These are phyloP conservation scores for Microsporum canis DNA, from an alignment of 2,329 filamentous ascomycete genomes.

Conservation along the genomic window DNA sequence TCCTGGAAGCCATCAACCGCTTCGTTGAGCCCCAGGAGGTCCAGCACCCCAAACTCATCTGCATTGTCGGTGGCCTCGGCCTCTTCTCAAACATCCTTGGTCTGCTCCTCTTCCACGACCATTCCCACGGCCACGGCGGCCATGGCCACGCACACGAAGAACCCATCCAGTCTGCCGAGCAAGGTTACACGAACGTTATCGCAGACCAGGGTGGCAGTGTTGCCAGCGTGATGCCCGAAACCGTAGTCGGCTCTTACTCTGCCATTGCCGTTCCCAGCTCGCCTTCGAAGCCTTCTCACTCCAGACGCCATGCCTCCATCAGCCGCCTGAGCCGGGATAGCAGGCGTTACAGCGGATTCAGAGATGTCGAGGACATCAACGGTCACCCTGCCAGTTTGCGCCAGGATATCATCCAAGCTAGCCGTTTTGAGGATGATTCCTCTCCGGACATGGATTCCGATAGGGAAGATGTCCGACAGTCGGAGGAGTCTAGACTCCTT, in stretches of 20 bases:
- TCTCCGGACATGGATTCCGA: slow-evolving; percentile 39
- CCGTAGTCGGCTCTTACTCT: slow-evolving; percentile 42
- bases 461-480: slow-evolving; percentile 38
- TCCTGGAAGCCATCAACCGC: slow-evolving; percentile 85
- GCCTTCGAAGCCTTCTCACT: neutral
- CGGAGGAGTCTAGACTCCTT: slow-evolving; percentile 32
- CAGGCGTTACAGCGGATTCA: slow-evolving; percentile 35
- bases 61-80: slow-evolving; percentile 78
- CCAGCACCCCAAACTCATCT: slow-evolving; percentile 69
- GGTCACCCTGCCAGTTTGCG: slow-evolving; percentile 85
- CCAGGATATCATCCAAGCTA: slow-evolving; percentile 84
- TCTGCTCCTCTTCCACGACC: slow-evolving; percentile 83
- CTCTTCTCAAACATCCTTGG: slow-evolving; percentile 81
- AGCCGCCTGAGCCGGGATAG: slow-evolving; percentile 8
- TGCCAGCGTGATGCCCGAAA: slow-evolving; percentile 53
- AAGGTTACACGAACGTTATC: slow-evolving; percentile 29
- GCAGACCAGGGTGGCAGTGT: slow-evolving; percentile 50
- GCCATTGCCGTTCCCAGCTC: neutral
- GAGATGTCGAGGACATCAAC: slow-evolving; percentile 57
- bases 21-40: slow-evolving; percentile 87
- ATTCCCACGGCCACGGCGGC: slow-evolving; percentile 62
- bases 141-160: slow-evolving; percentile 42
- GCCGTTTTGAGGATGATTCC: slow-evolving; percentile 47
- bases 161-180: slow-evolving; percentile 23
- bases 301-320: neutral